A percentile compares a stretch with the other conserved stretches of the same genome.
Evolutionary conservation across 495 filamentous ascomycete genomes (phyloP).

Genomic region (Bombardia bombarda): DNA sequence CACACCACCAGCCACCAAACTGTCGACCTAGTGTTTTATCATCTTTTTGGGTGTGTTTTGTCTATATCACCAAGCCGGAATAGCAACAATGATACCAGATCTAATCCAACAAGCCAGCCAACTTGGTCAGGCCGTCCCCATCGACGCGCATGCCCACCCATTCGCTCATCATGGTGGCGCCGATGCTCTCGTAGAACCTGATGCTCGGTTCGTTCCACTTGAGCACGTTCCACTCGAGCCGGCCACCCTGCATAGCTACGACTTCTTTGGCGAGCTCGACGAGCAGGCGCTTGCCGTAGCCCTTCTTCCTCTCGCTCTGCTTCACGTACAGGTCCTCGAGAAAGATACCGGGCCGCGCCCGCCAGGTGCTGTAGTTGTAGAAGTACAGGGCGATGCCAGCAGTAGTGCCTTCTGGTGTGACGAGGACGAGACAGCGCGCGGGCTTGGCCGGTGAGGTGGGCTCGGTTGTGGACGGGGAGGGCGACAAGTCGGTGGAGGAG

Average conservation of each 20-base stretch:
- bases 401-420: slow-evolving; percentile 27
- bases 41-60: no score
- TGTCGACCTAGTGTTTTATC: no score
- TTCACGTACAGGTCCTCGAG: slow-evolving; percentile 91
- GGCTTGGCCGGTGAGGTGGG: slow-evolving; percentile 31
- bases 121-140: slow-evolving; percentile 54
- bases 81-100: background rate
- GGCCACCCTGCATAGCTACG: slow-evolving; percentile 57
- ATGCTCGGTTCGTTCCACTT: slow-evolving; percentile 88
- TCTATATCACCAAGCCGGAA: no score
- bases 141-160: slow-evolving; percentile 92
- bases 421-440: slow-evolving; percentile 40
- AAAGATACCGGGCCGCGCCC: slow-evolving; percentile 77
- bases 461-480: slow-evolving; percentile 28
- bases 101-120: slow-evolving; percentile 44
- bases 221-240: slow-evolving; percentile 89
- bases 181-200: slow-evolving; percentile 76
- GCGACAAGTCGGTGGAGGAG: slow-evolving; percentile 28
- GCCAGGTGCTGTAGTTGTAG: slow-evolving; percentile 71
- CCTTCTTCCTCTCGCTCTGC: slow-evolving; percentile 57
- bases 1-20: no score
- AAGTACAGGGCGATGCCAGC: slow-evolving; percentile 55
- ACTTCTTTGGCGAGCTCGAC: slow-evolving; percentile 70
- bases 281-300: slow-evolving; percentile 73
- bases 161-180: slow-evolving; percentile 73